Conservation (phyloP, 768 basidiomycete genomes). For the Tremella fuciformis region DNA sequence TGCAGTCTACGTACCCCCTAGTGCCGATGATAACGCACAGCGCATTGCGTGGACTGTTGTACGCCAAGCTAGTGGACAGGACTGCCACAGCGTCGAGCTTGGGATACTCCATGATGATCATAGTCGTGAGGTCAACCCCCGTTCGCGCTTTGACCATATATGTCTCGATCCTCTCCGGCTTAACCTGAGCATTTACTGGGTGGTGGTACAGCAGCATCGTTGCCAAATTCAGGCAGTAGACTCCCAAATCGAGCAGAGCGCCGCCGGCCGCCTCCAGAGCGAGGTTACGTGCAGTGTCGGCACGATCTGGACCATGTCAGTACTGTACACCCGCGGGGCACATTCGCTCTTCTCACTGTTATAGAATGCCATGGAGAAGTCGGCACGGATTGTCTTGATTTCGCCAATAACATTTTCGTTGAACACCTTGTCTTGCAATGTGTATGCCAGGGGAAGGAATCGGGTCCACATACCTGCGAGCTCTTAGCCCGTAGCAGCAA, state of each 20-base stretch:
- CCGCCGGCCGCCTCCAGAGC: slow-evolving; percentile 50
- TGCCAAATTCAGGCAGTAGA: slow-evolving; percentile 36
- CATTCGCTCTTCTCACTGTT: too few relatives aligned
- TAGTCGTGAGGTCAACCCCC: slow-evolving; percentile 36
- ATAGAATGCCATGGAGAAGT: slow-evolving; percentile 33
- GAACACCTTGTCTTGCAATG: slow-evolving; percentile 42
- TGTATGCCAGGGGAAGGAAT: slow-evolving; percentile 47
- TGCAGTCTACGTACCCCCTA: too few relatives aligned
- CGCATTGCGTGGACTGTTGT: too few relatives aligned
- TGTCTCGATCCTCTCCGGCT: slow-evolving; percentile 30
- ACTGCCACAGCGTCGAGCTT: slow-evolving; percentile 28
- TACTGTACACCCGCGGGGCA: too few relatives aligned
- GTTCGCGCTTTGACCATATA: slow-evolving; percentile 16
- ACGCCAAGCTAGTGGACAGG: too few relatives aligned
- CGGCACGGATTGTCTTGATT: slow-evolving; percentile 38
- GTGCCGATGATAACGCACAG: too few relatives aligned
- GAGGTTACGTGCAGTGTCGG: slow-evolving; percentile 36
- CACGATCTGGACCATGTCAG: too few relatives aligned
- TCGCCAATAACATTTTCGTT: slow-evolving; percentile 46
- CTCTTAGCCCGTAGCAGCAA: too few relatives aligned
- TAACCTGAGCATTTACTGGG: slow-evolving; percentile 38
- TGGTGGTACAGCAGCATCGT: slow-evolving; percentile 44
- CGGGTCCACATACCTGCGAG: slow-evolving; percentile 48
- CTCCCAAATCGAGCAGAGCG: slow-evolving; percentile 50
- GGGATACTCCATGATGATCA: slow-evolving; percentile 29